phyloP scores from a whole-genome alignment of 257 asterid genomes.

The Penstemon davidsonii region DNA sequence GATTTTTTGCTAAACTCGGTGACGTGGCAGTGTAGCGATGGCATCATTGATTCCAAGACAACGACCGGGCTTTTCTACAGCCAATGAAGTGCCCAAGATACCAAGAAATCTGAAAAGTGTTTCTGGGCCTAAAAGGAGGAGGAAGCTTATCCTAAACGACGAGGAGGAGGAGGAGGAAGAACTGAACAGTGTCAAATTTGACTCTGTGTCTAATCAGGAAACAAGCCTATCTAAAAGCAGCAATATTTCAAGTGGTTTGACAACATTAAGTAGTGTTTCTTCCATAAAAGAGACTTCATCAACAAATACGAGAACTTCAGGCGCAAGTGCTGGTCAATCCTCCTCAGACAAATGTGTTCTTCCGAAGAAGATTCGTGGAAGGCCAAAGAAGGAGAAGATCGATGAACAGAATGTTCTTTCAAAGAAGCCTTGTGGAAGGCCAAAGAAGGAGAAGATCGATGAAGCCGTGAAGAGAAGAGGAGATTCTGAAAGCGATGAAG shows the following conservation, averaged over 20 bases:
- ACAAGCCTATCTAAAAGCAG: constrained; percentile 19
- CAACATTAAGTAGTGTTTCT: constrained; percentile 23
- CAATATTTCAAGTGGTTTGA: constrained; percentile 19
- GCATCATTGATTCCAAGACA: constrained; percentile 41
- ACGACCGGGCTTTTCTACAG: constrained; percentile 29
- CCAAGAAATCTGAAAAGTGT: constrained; percentile 31
- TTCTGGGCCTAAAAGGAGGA: constrained; percentile 34
- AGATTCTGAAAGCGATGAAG: constrained; percentile 47
- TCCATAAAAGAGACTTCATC: constrained; percentile 13
- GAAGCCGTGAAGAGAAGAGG: constrained; percentile 23
- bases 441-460: constrained; percentile 29
- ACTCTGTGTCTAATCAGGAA: constrained; percentile 24
- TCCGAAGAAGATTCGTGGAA: constrained; percentile 24
- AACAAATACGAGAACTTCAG: constrained; percentile 25
- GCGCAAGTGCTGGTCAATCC: constrained; percentile 19
- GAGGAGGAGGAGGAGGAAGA: constrained; percentile 54
- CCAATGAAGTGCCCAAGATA: constrained; percentile 16
- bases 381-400: too few species aligned
- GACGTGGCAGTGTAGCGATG: constrained; percentile 41
- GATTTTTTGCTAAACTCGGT: neutral
- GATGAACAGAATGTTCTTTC: neutral
- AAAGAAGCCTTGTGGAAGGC: constrained; percentile 20
- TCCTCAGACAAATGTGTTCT: constrained; percentile 13
- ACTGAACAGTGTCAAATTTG: constrained; percentile 19
- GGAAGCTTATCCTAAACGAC: constrained; percentile 39